Conservation (phyloP, 1,284 basidiomycete species). For the Cystobasidium slooffiae region DNA sequence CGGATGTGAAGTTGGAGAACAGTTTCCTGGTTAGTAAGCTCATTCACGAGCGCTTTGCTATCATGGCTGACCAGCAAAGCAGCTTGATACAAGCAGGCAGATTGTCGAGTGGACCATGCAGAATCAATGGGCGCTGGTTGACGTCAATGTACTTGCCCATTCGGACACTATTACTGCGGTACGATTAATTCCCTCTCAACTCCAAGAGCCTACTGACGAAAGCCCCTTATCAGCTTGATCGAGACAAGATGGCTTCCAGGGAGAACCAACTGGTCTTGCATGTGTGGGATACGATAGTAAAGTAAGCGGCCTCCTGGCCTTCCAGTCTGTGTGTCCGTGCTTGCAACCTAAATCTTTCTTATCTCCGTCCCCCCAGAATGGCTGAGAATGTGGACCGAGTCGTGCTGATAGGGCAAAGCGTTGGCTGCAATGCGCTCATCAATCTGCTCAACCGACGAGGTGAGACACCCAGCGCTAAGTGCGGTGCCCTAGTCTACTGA, state of each 20-base stretch:
- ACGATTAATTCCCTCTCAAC: constrained; percentile 51
- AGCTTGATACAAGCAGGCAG: constrained; percentile 84
- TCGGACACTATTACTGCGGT: background rate
- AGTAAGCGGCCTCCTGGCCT: constrained; percentile 61
- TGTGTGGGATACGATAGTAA: constrained; percentile 93
- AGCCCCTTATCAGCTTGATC: constrained; percentile 38
- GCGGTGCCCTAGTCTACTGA: background rate
- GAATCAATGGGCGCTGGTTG: constrained; percentile 74
- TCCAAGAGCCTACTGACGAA: background rate
- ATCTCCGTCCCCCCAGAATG: constrained; percentile 7
- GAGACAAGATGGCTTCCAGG: constrained; percentile 59
- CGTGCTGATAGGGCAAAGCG: constrained; percentile 83
- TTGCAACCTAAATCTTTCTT: background rate
- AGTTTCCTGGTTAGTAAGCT: constrained; percentile 72
- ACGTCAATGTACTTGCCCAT: constrained; percentile 77
- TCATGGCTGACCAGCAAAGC: background rate
- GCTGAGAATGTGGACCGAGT: constrained; percentile 64
- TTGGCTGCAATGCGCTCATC: constrained; percentile 75
- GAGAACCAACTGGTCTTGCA: constrained; percentile 72
- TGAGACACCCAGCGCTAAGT: constrained; percentile 52
- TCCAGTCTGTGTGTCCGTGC: background rate
- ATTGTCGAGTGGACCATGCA: constrained; percentile 75
- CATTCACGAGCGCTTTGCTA: background rate
- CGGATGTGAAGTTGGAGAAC: constrained; percentile 74
- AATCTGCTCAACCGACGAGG: constrained; percentile 72